These are phyloP conservation scores for Gliomastix tumulicola DNA, from an alignment of 2,329 filamentous ascomycete species.

Conservation along the genomic window DNA sequence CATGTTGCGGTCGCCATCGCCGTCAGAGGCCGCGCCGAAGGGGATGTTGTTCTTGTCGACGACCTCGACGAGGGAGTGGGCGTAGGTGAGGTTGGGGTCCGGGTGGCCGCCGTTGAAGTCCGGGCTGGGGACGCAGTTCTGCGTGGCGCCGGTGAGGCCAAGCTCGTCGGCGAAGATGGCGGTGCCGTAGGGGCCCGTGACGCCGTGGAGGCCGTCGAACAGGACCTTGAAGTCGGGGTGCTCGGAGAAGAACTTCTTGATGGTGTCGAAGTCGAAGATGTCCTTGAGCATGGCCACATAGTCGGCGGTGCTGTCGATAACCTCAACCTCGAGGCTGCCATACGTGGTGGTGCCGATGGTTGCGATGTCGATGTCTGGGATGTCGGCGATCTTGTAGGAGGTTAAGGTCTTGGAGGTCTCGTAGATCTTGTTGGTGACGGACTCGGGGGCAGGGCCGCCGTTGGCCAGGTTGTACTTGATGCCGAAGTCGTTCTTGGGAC, in stretches of 20 bases:
- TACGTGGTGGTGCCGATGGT: slow-evolving; percentile 80
- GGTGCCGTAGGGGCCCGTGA: slow-evolving; percentile 90
- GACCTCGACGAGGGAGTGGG: slow-evolving; percentile 85
- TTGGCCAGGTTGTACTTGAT: slow-evolving; percentile 99
- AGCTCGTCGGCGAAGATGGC: slow-evolving; percentile 95
- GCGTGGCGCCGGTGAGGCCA: slow-evolving; percentile 68
- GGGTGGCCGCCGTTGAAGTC: slow-evolving; percentile 98
- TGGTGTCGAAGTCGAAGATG: slow-evolving; percentile 96
- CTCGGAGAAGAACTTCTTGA: slow-evolving; percentile 83
- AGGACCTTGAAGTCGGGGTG: slow-evolving; percentile 94
- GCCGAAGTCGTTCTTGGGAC: slow-evolving; percentile 90
- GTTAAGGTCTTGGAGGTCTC: slow-evolving; percentile 83
- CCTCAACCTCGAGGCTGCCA: slow-evolving; percentile 83
- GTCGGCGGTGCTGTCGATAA: slow-evolving; percentile 88
- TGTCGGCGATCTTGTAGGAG: slow-evolving; percentile 85
- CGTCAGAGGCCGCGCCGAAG: slow-evolving; percentile 93
- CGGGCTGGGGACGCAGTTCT: slow-evolving; percentile 87
- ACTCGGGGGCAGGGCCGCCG: slow-evolving; percentile 90
- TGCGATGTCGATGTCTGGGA: slow-evolving; percentile 78
- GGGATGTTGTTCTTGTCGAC: slow-evolving; percentile 89
- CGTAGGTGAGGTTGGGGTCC: slow-evolving; percentile 96
- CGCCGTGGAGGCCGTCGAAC: slow-evolving; percentile 89
- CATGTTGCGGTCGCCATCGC: slow-evolving; percentile 99
- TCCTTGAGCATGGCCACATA: slow-evolving; percentile 95
- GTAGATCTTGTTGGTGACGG: slow-evolving; percentile 97